Percentiles rank a stretch among this genome's conserved stretches.
Conservation (phyloP, 441 rosid genomes). For the Adansonia rubrostipa region DNA sequence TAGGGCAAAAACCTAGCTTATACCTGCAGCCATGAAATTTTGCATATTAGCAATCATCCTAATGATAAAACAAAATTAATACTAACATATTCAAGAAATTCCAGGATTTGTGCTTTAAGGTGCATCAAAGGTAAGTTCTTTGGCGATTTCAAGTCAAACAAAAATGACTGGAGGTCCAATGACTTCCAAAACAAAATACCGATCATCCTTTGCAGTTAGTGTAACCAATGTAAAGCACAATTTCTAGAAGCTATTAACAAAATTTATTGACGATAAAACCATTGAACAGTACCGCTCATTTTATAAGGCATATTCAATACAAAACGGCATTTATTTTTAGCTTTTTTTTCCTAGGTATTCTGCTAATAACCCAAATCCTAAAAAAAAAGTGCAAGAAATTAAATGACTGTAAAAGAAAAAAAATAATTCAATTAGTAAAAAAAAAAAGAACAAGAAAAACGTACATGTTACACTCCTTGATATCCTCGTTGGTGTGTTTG, state of each 20-base stretch:
- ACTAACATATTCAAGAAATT: background rate
- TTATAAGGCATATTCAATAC: background rate
- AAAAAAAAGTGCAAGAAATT: background rate
- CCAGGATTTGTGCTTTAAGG: background rate
- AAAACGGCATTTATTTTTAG: background rate
- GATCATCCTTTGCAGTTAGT: background rate
- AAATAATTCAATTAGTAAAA: background rate
- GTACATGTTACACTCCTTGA: slow-evolving; percentile 98
- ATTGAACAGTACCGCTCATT: background rate
- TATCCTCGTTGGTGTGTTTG: slow-evolving; percentile 95
- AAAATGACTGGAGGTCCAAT: background rate
- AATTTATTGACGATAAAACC: background rate
- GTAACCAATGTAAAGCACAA: background rate
- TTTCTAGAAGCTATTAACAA: background rate
- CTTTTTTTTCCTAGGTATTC: background rate
- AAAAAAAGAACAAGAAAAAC: slow-evolving; percentile 18
- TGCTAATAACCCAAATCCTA: background rate
- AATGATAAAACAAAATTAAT: background rate
- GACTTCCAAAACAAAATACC: background rate
- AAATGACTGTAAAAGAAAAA: background rate
- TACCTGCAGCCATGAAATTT: slow-evolving; percentile 60
- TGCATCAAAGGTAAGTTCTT: background rate
- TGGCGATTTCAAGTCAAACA: background rate
- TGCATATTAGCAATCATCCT: background rate
- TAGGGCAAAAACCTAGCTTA: slow-evolving; percentile 97